Conservation (phyloP, 495 filamentous ascomycete species). For the Penicillium arizonense region DNA sequence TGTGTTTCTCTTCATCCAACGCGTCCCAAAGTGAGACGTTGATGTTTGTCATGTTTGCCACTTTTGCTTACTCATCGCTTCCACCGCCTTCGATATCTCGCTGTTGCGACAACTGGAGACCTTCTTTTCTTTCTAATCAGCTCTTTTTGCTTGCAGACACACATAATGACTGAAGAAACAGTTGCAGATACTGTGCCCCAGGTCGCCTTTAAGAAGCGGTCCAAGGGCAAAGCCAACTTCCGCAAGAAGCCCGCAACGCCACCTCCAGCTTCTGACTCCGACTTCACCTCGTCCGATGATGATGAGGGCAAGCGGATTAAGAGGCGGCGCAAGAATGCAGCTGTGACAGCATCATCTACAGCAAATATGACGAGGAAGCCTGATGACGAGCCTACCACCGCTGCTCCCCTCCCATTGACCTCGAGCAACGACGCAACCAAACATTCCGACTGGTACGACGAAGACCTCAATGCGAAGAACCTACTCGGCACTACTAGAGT, state of each 20-base stretch:
- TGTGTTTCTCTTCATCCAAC: slow-evolving; percentile 11
- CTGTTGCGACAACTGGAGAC: no score
- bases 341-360: slow-evolving; percentile 54
- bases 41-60: slow-evolving; percentile 23
- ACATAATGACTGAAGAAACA: slow-evolving; percentile 18
- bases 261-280: slow-evolving; percentile 60
- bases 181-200: slow-evolving; percentile 18
- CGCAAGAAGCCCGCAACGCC: slow-evolving; percentile 84
- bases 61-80: slow-evolving; percentile 9
- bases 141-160: neutral
- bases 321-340: slow-evolving; percentile 67
- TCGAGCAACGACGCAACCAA: slow-evolving; percentile 89
- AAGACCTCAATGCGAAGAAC: slow-evolving; percentile 54
- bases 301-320: slow-evolving; percentile 73
- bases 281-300: slow-evolving; percentile 75
- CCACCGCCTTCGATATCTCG: slow-evolving; percentile 7
- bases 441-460: slow-evolving; percentile 84
- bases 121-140: no score
- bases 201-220: slow-evolving; percentile 79
- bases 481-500: slow-evolving; percentile 63
- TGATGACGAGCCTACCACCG: slow-evolving; percentile 59
- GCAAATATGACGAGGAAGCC: slow-evolving; percentile 36
- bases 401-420: slow-evolving; percentile 48
- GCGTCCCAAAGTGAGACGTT: slow-evolving; percentile 7
- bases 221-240: slow-evolving; percentile 72